Base-by-base conservation (phyloP, 495 filamentous ascomycete species). In the Cercophora sp. region DNA sequence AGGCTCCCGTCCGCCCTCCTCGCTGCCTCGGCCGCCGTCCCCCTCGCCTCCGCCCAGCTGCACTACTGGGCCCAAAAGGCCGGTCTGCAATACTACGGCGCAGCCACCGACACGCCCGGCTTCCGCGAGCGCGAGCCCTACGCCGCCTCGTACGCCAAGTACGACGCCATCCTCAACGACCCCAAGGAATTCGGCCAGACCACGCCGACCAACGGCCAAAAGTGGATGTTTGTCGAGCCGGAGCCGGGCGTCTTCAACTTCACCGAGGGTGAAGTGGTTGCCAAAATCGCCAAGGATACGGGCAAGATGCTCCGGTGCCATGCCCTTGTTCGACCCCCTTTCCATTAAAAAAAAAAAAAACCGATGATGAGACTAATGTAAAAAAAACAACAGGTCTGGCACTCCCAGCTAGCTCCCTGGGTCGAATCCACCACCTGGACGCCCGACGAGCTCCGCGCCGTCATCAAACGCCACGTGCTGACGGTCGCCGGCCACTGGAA, bases 371-470 rank as follows among this genome's bases (percentile, higher is more conserved):
- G n/a, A n/a, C n/a, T n/a, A n/a, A n/a, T n/a, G n/a, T n/a, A n/a
- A n/a, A n/a, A n/a, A n/a, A n/a, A n/a, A n/a, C n/a, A n/a, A n/a
- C n/a, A n/a, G n/a, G n/a, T 84, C 23, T 85, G 82, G 82, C 73
- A 84, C 57, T 69, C 64, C 36, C 79, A 85, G 59, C 70, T 85
- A 11, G 76, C 83, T 3, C 69, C 58, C 44, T 84, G 79, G 79
- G 78, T 81, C 19, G 72, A 71, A 34, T 66, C 64, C 15, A 74
- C 72, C 8, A 69, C 67, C 19, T 84, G 79, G 76, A 80, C 74
- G 8, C 73, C 74, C 26, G 72, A 61, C 5, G 77, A 71, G 8
- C 69, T 86, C 1, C 70, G 70, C 22, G 64, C 67, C 5, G 71
- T 72, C n/a, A 63, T 85, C 56, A 70, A 73, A 48, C 72, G 70